Evolutionary conservation across 2,329 filamentous ascomycete genomes (phyloP).

Genomic region (Fusarium robinianum): DNA sequence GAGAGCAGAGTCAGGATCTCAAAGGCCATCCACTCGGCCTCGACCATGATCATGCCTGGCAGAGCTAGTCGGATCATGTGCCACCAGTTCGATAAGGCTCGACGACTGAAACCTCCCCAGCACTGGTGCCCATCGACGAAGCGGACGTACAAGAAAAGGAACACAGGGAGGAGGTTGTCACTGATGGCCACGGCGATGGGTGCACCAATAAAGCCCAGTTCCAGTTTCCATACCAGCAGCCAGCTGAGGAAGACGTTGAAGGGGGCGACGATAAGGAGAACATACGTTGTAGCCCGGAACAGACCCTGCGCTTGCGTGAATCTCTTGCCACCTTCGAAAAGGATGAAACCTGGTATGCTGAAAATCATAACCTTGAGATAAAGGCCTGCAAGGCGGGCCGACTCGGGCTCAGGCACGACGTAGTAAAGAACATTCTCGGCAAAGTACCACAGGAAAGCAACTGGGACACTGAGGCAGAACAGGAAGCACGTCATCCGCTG

Average conservation of each 20-base stretch:
- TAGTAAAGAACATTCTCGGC: constrained; percentile 65
- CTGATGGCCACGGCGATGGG: constrained; percentile 80
- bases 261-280: constrained; percentile 75
- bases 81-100: constrained; percentile 76
- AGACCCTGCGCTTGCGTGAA: constrained; percentile 83
- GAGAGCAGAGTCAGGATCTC: constrained; percentile 86
- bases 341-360: constrained; percentile 75
- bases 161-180: constrained; percentile 74
- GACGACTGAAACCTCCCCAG: constrained; percentile 79
- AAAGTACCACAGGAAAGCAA: constrained; percentile 71
- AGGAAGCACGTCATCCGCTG: constrained; percentile 83
- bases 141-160: constrained; percentile 78
- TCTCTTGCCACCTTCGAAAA: constrained; percentile 78
- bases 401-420: constrained; percentile 56
- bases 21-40: constrained; percentile 92
- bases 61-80: constrained; percentile 83
- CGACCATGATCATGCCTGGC: constrained; percentile 90
- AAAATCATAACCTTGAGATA: constrained; percentile 75
- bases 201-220: constrained; percentile 76
- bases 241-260: constrained; percentile 79
- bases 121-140: constrained; percentile 76
- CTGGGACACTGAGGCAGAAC: constrained; percentile 71
- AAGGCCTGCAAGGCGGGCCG: constrained; percentile 68
- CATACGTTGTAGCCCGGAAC: constrained; percentile 77
- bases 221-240: constrained; percentile 74